phyloP scores from a whole-genome alignment of 1,284 basidiomycete species.

The Termitomyces sp. region DNA sequence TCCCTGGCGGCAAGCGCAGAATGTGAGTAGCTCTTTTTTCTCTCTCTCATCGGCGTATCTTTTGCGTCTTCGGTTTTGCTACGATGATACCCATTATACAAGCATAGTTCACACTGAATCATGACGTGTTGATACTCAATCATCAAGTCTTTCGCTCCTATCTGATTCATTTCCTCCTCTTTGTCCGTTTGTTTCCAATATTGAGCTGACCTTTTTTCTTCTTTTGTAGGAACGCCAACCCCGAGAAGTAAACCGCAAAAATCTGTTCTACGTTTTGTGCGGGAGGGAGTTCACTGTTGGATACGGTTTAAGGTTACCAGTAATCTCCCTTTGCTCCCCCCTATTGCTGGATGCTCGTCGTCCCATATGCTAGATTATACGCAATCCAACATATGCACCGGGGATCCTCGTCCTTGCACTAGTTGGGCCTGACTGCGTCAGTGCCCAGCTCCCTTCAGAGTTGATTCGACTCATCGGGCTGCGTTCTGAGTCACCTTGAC shows the following conservation, averaged over 20 bases:
- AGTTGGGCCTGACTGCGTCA: constrained; percentile 5
- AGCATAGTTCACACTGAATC: constrained; percentile 94
- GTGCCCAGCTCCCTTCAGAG: constrained; percentile 6
- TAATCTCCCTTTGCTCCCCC: not conserved
- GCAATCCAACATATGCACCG: constrained; percentile 20
- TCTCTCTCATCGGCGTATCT: not conserved
- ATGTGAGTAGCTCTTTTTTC: constrained; percentile 67
- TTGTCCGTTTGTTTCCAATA: constrained; percentile 1
- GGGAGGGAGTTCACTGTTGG: not conserved
- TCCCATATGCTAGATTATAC: constrained; percentile 18
- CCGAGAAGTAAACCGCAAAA: constrained; percentile 60
- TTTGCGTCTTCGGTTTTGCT: not conserved
- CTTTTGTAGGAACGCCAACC: constrained; percentile 72
- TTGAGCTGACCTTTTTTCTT: constrained; percentile 24
- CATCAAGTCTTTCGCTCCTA: constrained; percentile 93
- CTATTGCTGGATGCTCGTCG: constrained; percentile 2
- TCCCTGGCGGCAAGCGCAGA: constrained; percentile 90
- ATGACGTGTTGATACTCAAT: constrained; percentile 66
- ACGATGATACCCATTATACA: constrained; percentile 60
- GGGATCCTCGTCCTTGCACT: constrained; percentile 10
- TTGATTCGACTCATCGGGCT: constrained; percentile 5
- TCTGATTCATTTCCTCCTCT: constrained; percentile 50
- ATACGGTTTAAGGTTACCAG: not conserved
- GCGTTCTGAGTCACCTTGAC: constrained; percentile 10
- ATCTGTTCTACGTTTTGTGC: not conserved